Evolutionary conservation across 2,329 filamentous ascomycete species (phyloP), one percentile per base, ranked within the genome.

Genomic region (Atkinsonella texensis): DNA sequence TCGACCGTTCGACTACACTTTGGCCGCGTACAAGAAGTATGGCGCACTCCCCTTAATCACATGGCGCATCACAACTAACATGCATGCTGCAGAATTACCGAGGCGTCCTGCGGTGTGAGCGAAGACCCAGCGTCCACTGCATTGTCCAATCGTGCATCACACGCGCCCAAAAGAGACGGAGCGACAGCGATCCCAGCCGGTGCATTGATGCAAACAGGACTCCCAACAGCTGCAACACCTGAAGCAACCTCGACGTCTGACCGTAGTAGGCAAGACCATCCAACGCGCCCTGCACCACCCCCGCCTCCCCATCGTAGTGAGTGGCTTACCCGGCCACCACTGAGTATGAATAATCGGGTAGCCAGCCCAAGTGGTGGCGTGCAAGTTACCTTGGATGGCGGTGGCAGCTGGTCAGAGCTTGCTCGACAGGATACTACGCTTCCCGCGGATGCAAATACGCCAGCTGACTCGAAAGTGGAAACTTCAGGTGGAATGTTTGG

Each of bases 1-100:
- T 64, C 83, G 87, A 65, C 88, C 90, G 1, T 98, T 97, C 65
- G 93, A 98, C 67, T 98, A 98, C 68, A 96, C 90, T 0, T 71
- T 84, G 3, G 83, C 87, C 18, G 85, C 83, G 3, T 91, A 89
- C 61, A 83, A 84, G 62, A 84, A 84, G 78, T 89, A 74, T 57
- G 81, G 58, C 3, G 15, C 13, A 6, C 15, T 33, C 32, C 9
- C 15, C 31, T 12, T 40, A 11, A 23, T 10, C 17, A 15, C 15
- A 9, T 13, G 32, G 31, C 18, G 17, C 18, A 9, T 52, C 38
- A 23, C 23, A 57, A 52, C 60, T 64, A 51, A 62, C 52, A 39
- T 28, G n/a, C 17, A 6, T 23, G 28, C 49, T 10, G 38, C 52
- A 74, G 71, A 55, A 68, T 74, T 33, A 68, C 70, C 4, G 68